phyloP scores from a whole-genome alignment of 2,329 filamentous ascomycete species.

The Colletotrichum sp. region DNA sequence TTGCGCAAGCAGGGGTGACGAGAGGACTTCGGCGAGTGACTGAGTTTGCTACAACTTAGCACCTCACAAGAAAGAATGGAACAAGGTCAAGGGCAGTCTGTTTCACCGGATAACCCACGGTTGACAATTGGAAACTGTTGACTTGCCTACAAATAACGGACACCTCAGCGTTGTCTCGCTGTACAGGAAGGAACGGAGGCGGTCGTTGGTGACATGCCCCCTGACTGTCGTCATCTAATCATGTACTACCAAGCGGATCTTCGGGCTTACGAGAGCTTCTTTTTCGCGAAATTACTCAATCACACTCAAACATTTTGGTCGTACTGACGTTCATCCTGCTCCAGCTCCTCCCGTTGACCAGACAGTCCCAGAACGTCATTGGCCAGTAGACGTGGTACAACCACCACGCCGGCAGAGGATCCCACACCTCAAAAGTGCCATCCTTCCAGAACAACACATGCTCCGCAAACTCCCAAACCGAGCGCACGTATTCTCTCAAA shows the following conservation, averaged over 20 bases:
- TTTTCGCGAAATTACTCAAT: not conserved
- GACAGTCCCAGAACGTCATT: constrained; percentile 48
- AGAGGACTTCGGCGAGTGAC: accelerated
- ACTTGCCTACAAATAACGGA: not conserved
- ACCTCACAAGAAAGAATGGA: not conserved
- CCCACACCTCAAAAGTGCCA: constrained; percentile 56
- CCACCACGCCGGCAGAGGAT: constrained; percentile 63
- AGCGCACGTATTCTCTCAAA: constrained; percentile 2
- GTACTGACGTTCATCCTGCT: constrained; percentile 73
- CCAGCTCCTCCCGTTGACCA: constrained; percentile 58
- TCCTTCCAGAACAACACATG: constrained; percentile 59
- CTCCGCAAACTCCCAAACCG: constrained; percentile 31
- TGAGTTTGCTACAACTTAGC: not conserved
- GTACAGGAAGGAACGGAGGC: not conserved
- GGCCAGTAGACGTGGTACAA: constrained; percentile 64
- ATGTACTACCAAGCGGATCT: not conserved
- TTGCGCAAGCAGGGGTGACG: accelerated
- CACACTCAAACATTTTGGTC: constrained; percentile 35
- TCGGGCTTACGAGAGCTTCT: not conserved
- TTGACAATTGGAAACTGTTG: not conserved
- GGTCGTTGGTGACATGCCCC: not conserved
- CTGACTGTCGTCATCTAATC: not conserved
- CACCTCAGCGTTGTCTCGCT: not conserved
- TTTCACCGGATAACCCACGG: not conserved
- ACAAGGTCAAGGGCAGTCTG: not conserved